phyloP scores from a whole-genome alignment of 2,329 filamentous ascomycete species.

The Fusarium sp. region DNA sequence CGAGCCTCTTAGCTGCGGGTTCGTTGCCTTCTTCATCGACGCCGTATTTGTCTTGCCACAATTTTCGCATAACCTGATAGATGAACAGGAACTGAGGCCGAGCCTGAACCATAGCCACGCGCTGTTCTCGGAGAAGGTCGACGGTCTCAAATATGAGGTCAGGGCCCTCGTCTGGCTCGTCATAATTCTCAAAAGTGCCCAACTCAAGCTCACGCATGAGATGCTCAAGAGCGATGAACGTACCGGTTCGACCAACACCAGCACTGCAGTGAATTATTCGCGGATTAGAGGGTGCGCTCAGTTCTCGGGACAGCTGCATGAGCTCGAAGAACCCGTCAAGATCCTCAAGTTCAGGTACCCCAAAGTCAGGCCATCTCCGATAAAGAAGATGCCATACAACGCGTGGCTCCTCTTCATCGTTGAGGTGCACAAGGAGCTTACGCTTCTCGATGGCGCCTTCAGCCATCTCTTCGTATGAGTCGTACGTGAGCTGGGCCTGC shows the following conservation, averaged over 20 bases:
- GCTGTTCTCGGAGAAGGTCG: constrained; percentile 83
- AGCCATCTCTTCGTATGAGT: constrained; percentile 67
- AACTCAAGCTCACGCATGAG: constrained; percentile 84
- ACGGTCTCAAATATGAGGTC: constrained; percentile 86
- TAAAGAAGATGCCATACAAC: constrained; percentile 88
- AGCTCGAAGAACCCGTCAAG: constrained; percentile 76
- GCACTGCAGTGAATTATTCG: constrained; percentile 90
- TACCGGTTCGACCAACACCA: constrained; percentile 92
- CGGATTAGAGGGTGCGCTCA: constrained; percentile 68
- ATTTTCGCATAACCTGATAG: constrained; percentile 84
- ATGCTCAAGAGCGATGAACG: constrained; percentile 96
- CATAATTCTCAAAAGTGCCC: constrained; percentile 71
- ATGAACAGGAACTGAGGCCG: constrained; percentile 87
- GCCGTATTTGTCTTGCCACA: constrained; percentile 76
- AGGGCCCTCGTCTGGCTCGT: constrained; percentile 47
- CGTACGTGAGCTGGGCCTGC: constrained; percentile 75
- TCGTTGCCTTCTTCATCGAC: constrained; percentile 55
- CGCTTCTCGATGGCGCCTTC: constrained; percentile 77
- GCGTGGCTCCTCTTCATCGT: constrained; percentile 62
- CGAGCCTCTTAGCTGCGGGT: constrained; percentile 66
- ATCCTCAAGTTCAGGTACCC: constrained; percentile 78
- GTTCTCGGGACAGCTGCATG: constrained; percentile 73
- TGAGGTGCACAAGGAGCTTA: constrained; percentile 72
- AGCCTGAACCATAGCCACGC: constrained; percentile 95
- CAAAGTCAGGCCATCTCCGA: constrained; percentile 90